Conservation (phyloP, 345 rosid genomes). For the Heritiera littoralis region DNA sequence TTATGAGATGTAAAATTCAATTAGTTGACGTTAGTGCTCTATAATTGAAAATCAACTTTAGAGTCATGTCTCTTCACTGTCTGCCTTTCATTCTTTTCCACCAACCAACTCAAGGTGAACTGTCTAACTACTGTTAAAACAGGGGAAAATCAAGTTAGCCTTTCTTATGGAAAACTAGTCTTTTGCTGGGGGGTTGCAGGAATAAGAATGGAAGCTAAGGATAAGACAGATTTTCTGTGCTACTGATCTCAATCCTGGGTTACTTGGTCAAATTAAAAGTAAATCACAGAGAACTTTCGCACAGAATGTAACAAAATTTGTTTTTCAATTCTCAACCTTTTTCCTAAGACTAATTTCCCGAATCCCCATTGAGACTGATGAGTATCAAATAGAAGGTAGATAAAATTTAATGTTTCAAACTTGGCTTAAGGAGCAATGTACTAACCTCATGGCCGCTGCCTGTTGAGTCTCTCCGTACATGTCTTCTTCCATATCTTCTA, state of each 20-base stretch:
- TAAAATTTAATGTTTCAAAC: neutral
- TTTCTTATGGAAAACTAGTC: neutral
- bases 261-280: neutral
- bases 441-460: slow-evolving; percentile 91
- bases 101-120: neutral
- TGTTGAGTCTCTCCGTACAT: slow-evolving; percentile 77
- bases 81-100: slow-evolving; percentile 1
- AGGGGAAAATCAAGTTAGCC: slow-evolving; percentile 10
- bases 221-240: neutral
- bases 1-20: neutral
- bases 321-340: neutral
- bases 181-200: slow-evolving; percentile 2
- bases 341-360: too few relatives aligned
- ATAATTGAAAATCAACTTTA: slow-evolving; percentile 10
- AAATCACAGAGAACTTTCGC: too few relatives aligned
- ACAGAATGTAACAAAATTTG: neutral
- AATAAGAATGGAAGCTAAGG: slow-evolving; percentile 8
- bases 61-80: neutral
- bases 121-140: slow-evolving; percentile 8
- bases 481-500: slow-evolving; percentile 69
- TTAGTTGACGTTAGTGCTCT: slow-evolving; percentile 1
- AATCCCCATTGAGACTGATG: neutral
- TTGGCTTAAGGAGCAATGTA: neutral
- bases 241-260: neutral
- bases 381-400: neutral